Evolutionary conservation across 176 grass and related monocot species (phyloP), one percentile per base, ranked within the genome.

Genomic region (Elymus sibiricus): DNA sequence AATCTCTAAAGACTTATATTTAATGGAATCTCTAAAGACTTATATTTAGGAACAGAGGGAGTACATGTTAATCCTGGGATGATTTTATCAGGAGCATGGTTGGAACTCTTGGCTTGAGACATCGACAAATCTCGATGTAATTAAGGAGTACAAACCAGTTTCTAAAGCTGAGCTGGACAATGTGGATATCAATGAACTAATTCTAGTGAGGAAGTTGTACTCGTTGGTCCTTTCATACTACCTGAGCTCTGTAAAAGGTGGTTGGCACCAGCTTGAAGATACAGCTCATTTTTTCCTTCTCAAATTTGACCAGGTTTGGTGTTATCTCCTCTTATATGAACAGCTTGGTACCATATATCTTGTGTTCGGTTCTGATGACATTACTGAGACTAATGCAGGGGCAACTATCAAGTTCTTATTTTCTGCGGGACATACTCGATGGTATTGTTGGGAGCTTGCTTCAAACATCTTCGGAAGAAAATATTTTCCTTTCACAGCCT

Each of bases 231-330:
- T 98, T 70, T 91, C 87, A 32, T 92, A 95, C 68, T 98, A 87
- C 87, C 67, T 98, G 70, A 93, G 86, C 77, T 95, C 91, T 43
- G 87, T 98, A 69, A 98, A 90, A 92, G 95, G 95, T 80, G 95
- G 95, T 56, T 98, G 95, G 95, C 93, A 91, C 67, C 95, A 98
- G 44, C 83, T 98, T 74, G 95, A 98, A 86, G 93, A 95, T 64
- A 95, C 93, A 68, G 77, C 82, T 80, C 95, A 93, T 93, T 95
- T 98, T 63, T 74, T 98, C 39, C 73, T 95, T 16, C 82, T 95
- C 77, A 95, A 95, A 84, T 78, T 93, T 28, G 89, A 92, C 22
- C 80, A 91, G 95, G 89, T 91, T 58, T 85, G 79, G 34, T 35
- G 43, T 59, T 72, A 37, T 77, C 74, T 61, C 38, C 72, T 80